Evolutionary conservation across 345 rosid species (phyloP), one percentile per base, ranked within the genome.

Genomic region (Eucalyptus curtisii): DNA sequence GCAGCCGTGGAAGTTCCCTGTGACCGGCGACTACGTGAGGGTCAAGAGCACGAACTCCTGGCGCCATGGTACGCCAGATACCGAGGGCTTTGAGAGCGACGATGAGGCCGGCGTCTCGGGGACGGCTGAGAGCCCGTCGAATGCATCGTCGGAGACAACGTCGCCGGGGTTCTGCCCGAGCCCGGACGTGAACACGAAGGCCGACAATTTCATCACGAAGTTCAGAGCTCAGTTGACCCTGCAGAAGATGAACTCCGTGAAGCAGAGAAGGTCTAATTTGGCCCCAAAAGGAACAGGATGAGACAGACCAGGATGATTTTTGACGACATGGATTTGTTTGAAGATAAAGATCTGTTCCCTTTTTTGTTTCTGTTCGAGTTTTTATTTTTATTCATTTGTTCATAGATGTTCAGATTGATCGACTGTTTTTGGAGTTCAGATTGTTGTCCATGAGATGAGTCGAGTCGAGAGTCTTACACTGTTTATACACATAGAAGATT

Each of bases 101-200:
- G 91, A 86, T 37, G 92, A 89, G 49, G 86, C 90, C 80, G 91
- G 87, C 89, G 93, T 81, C 86, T 88, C 88, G 27, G 84, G 84
- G 84, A 76, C 24, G 47, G 44, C 84, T 40, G 84, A 37, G 89
- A 87, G 49, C 55, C 50, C 15, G 90, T 49, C 48, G 49, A 33
- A 40, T 37, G 91, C 42, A 11, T 16, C 79, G 87, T 88, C 86
- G 3, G 90, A 87, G 10, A 91, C 31, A 17, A 57, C 88, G 8
- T 15, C 84, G 52, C 16, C 57, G 59, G 55, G 85, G 68, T 95
- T 94, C 59, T 97, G 97, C 90, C 97, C 96, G 17, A 97, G 99
- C 91, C 99, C 99, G 19, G 99, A 96, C 88, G 97, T 97, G 90
- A 85, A 97, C 91, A 93, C 96, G 16, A 95, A 97, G 88, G 99